Percentiles rank a stretch among this genome's conserved stretches.
Evolutionary conservation across 169 alveolate species (phyloP).

Genomic region (Neospora caninum): DNA sequence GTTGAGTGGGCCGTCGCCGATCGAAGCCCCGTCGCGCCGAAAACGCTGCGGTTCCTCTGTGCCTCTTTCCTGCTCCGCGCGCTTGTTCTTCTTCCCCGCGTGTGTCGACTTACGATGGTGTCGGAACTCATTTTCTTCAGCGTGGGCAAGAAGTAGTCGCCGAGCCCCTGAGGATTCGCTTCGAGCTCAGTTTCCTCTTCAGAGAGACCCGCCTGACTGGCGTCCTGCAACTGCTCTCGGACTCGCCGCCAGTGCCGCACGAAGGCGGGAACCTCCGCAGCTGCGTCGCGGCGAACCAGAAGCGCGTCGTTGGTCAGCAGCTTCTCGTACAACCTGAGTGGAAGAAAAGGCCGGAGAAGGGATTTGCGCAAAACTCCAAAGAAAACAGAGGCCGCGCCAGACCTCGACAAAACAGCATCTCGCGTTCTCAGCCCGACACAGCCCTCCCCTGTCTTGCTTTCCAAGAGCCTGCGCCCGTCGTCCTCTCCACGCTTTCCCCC

Average conservation of each 20-base stretch:
- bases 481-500: neutral
- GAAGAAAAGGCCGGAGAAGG: neutral
- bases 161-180: neutral
- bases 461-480: neutral
- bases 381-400: too few relatives aligned
- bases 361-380: neutral
- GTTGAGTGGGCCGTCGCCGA: too few relatives aligned
- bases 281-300: conserved; percentile 33
- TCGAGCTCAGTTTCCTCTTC: neutral
- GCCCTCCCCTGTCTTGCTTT: neutral
- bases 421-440: too few relatives aligned
- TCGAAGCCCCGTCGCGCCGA: too few relatives aligned
- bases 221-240: neutral
- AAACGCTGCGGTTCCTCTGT: neutral
- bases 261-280: neutral
- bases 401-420: too few relatives aligned
- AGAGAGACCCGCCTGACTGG: neutral
- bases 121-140: neutral
- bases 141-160: neutral
- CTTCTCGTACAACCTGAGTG: neutral
- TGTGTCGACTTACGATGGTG: neutral
- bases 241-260: conserved; percentile 23
- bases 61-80: neutral
- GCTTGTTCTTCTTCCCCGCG: too few relatives aligned
- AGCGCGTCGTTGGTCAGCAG: conserved; percentile 9